Conservation (phyloP, 2,329 filamentous ascomycete genomes). For the Clonostachys rosea region DNA sequence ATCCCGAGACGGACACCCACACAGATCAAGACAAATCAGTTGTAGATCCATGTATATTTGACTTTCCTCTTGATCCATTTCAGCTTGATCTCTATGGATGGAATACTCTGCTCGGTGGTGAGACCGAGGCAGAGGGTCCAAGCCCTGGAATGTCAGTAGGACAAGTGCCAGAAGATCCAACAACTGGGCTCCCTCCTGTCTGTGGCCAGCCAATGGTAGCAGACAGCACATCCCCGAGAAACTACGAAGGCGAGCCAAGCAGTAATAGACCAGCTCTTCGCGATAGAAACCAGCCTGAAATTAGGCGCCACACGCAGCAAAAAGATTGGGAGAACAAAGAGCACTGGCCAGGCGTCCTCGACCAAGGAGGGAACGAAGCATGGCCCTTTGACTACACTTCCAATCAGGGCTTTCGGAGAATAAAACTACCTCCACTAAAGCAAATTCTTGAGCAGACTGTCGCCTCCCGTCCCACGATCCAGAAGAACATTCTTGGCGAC, state of each 20-base stretch:
- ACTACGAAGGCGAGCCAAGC: not conserved
- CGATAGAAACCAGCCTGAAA: too few relatives aligned
- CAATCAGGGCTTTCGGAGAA: not conserved
- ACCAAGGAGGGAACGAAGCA: not conserved
- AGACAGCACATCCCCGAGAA: not conserved
- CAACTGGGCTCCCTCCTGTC: too few relatives aligned
- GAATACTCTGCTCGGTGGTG: not conserved
- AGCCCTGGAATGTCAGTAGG: not conserved
- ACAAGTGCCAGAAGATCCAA: too few relatives aligned
- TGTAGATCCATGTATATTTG: not conserved
- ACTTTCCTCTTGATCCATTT: slow-evolving; percentile 3
- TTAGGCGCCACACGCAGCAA: not conserved
- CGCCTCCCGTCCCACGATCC: not conserved
- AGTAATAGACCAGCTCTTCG: not conserved
- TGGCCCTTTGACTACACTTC: not conserved
- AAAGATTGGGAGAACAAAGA: not conserved
- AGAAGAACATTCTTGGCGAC: not conserved
- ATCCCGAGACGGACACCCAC: not conserved
- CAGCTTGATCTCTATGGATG: not conserved
- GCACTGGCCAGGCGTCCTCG: not conserved
- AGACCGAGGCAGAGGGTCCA: not conserved
- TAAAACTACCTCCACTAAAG: not conserved
- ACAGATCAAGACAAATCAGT: not conserved
- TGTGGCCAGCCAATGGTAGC: not conserved
- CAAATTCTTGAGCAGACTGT: not conserved